A percentile compares a stretch with the other conserved stretches of the same genome.
phyloP scores from a whole-genome alignment of 805 yeast genomes.

The Cyberlindnera amylophila region DNA sequence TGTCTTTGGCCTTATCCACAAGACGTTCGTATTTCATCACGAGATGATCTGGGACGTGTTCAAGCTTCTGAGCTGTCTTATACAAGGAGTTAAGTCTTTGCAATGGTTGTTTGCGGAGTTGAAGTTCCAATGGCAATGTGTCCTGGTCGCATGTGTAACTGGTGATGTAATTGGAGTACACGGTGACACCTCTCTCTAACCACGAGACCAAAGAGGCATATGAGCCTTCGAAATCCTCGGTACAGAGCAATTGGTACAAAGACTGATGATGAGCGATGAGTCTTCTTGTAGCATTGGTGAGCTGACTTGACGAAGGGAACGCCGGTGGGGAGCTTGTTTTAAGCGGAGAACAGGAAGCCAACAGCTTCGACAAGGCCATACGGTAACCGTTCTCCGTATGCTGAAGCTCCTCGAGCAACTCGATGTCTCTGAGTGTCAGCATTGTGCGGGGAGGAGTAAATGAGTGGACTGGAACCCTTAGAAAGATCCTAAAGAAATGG shows the following conservation, averaged over 20 bases:
- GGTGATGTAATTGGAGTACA: conserved; percentile 13
- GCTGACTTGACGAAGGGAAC: background rate
- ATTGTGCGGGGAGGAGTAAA: background rate
- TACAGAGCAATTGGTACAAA: conserved; percentile 3
- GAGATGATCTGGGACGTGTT: conserved; percentile 3
- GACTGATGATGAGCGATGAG: conserved; percentile 19
- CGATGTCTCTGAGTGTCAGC: conserved; percentile 10
- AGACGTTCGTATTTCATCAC: conserved; percentile 6
- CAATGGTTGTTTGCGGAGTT: conserved; percentile 16
- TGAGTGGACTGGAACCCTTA: background rate
- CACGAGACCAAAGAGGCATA: conserved; percentile 8
- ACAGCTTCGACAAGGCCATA: conserved; percentile 14
- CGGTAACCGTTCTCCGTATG: conserved; percentile 19
- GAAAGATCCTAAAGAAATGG: too few relatives aligned
- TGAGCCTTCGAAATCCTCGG: background rate
- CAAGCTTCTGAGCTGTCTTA: conserved; percentile 10
- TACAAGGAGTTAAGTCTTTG: conserved; percentile 13
- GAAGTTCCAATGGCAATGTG: conserved; percentile 12
- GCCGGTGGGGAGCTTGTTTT: background rate
- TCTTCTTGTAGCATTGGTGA: conserved; percentile 12
- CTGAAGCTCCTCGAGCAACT: conserved; percentile 14
- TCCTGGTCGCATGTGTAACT: conserved; percentile 9
- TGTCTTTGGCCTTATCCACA: conserved; percentile 19
- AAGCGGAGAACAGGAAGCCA: conserved; percentile 15
- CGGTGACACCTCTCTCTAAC: conserved; percentile 11